Evolutionary conservation across 2,329 filamentous ascomycete species (phyloP).

Genomic region (Fusarium haematococcum): DNA sequence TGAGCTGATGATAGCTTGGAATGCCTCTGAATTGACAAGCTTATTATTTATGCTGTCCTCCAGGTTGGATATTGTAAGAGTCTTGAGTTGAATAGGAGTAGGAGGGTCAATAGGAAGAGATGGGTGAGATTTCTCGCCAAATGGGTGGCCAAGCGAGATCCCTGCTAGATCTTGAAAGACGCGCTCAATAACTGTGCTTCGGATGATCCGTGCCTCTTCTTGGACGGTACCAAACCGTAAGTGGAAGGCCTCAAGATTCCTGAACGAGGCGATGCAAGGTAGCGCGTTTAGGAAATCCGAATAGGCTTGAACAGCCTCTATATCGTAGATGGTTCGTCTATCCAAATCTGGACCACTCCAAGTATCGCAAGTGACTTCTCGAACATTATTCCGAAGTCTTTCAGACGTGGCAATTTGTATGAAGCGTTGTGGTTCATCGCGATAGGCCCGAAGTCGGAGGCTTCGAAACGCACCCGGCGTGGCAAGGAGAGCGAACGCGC

Average conservation of each 20-base stretch:
- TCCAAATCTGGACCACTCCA: neutral
- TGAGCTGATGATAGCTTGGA: neutral
- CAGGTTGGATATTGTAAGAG: conserved; percentile 12
- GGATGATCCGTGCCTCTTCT: conserved; percentile 2
- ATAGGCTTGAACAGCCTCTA: neutral
- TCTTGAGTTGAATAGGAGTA: neutral
- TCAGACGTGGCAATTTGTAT: neutral
- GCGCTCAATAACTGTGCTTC: conserved; percentile 10
- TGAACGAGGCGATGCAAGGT: conserved; percentile 2
- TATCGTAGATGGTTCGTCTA: neutral
- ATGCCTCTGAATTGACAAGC: neutral
- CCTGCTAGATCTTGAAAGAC: conserved; percentile 22
- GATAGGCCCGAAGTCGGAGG: conserved; percentile 6
- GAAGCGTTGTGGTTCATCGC: conserved; percentile 1
- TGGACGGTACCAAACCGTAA: neutral
- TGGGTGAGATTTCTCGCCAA: neutral
- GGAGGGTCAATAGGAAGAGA: too few relatives aligned
- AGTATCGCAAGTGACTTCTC: conserved; percentile 19
- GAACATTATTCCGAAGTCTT: neutral
- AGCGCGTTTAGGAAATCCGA: conserved; percentile 8
- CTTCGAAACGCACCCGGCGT: conserved; percentile 1
- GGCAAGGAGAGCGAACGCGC: neutral
- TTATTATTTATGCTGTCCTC: neutral
- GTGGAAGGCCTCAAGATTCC: conserved; percentile 9
- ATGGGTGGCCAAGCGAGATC: neutral